Conservation (phyloP, 2,329 filamentous ascomycete species). For the Monilinia laxa region DNA sequence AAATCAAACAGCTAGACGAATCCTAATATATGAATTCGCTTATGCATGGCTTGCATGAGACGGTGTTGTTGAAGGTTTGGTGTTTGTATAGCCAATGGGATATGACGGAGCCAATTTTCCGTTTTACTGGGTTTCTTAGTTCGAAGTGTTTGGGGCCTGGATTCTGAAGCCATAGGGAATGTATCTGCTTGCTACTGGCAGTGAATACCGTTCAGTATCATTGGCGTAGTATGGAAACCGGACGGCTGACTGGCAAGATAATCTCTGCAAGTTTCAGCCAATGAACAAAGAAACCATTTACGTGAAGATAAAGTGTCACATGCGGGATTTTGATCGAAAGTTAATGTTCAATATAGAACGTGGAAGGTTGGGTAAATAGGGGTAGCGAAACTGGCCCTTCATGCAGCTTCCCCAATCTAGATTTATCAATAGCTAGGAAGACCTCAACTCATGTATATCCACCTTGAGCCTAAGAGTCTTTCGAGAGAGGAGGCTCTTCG, state of each 20-base stretch:
- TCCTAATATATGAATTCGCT: constrained; percentile 12
- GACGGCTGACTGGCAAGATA: not conserved
- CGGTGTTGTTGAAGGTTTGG: constrained; percentile 3
- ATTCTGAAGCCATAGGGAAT: not conserved
- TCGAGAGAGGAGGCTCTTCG: not conserved
- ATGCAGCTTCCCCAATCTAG: not conserved
- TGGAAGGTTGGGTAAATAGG: not conserved
- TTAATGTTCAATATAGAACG: not conserved
- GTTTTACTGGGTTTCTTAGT: not conserved
- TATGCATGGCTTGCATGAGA: constrained; percentile 18
- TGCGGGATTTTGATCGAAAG: not conserved
- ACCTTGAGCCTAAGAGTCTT: not conserved
- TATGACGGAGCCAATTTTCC: constrained; percentile 4
- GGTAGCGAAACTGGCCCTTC: constrained; percentile 11
- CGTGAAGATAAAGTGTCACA: not conserved
- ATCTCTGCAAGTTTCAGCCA: not conserved
- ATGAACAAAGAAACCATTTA: not conserved
- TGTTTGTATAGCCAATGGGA: constrained; percentile 1
- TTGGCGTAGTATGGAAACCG: not conserved
- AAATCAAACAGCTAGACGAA: not conserved
- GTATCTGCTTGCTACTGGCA: not conserved
- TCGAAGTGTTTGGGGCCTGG: not conserved
- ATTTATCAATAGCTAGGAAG: not conserved
- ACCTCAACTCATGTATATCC: not conserved
- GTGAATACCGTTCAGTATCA: not conserved